phyloP scores from a whole-genome alignment of 192 early-diverging fungal species.

The Umbelopsis vinacea region DNA sequence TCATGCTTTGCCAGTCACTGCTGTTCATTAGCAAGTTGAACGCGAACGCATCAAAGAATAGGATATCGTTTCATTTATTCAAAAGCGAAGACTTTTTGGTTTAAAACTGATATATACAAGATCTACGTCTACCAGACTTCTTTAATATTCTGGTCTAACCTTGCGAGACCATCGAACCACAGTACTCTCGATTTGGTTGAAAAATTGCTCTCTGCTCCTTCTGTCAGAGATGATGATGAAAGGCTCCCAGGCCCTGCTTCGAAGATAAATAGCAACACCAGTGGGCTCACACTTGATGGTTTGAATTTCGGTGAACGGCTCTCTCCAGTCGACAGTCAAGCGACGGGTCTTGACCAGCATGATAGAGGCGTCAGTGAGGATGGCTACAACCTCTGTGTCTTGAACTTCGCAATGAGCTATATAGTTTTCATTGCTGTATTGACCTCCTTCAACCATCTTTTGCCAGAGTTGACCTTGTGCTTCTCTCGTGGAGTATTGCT shows the following conservation, averaged over 20 bases:
- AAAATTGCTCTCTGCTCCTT: conserved; percentile 68
- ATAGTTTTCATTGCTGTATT: conserved; percentile 83
- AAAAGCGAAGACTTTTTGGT: background rate
- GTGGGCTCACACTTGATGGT: conserved; percentile 71
- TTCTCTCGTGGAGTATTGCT: conserved; percentile 74
- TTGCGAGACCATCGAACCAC: conserved; percentile 44
- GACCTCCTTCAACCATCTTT: conserved; percentile 76
- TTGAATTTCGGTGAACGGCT: conserved; percentile 73
- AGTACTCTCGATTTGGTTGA: conserved; percentile 69
- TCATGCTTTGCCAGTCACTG: too few relatives aligned
- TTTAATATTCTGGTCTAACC: conserved; percentile 10
- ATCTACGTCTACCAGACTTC: background rate
- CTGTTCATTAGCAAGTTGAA: too few relatives aligned
- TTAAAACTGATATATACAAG: background rate
- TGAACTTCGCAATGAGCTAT: conserved; percentile 84
- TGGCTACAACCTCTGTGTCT: conserved; percentile 81
- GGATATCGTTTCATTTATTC: too few relatives aligned
- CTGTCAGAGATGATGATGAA: conserved; percentile 77
- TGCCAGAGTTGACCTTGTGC: conserved; percentile 88
- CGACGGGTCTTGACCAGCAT: conserved; percentile 74
- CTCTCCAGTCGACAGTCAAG: conserved; percentile 84
- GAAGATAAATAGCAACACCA: conserved; percentile 74
- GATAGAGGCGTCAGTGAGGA: conserved; percentile 81
- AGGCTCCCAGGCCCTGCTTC: conserved; percentile 58
- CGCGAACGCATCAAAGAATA: too few relatives aligned